phyloP scores from a whole-genome alignment of 257 asterid genomes.

The Scutellaria baicalensis region DNA sequence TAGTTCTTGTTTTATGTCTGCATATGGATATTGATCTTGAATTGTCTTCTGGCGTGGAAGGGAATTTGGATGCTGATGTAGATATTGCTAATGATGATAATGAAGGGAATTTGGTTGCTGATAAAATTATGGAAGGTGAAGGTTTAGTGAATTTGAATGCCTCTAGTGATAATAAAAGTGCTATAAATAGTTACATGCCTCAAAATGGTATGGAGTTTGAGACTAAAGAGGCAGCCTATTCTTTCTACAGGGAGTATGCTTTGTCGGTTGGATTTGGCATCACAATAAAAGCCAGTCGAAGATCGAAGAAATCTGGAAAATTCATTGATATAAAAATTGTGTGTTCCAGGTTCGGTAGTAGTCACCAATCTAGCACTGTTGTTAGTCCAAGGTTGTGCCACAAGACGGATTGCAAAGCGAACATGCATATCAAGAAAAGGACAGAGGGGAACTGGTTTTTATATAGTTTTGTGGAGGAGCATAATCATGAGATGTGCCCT shows the following conservation, averaged over 20 bases:
- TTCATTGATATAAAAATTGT: conserved; percentile 50
- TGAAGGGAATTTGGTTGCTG: background rate
- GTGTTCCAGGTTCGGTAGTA: conserved; percentile 43
- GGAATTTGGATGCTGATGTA: background rate
- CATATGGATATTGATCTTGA: conserved; percentile 32
- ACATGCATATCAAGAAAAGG: conserved; percentile 39
- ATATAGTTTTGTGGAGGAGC: conserved; percentile 31
- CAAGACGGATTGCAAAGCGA: conserved; percentile 47
- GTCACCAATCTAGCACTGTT: conserved; percentile 19
- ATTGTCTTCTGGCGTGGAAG: conserved; percentile 8
- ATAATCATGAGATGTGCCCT: conserved; percentile 37
- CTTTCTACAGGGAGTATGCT: conserved; percentile 43
- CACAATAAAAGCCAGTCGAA: conserved; percentile 45
- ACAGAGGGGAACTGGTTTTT: conserved; percentile 44
- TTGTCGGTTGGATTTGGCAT: conserved; percentile 44
- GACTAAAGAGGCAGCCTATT: conserved; percentile 43
- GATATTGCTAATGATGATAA: background rate
- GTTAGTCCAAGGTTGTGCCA: conserved; percentile 25
- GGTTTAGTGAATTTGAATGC: conserved; percentile 12
- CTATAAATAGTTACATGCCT: conserved; percentile 15
- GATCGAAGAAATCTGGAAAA: conserved; percentile 43
- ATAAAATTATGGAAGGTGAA: conserved; percentile 1
- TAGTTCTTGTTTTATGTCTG: background rate
- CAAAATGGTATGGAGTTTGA: conserved; percentile 37
- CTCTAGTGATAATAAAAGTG: background rate